Base-by-base conservation (phyloP, 768 basidiomycete species). In the Naganishia vishniacii region DNA sequence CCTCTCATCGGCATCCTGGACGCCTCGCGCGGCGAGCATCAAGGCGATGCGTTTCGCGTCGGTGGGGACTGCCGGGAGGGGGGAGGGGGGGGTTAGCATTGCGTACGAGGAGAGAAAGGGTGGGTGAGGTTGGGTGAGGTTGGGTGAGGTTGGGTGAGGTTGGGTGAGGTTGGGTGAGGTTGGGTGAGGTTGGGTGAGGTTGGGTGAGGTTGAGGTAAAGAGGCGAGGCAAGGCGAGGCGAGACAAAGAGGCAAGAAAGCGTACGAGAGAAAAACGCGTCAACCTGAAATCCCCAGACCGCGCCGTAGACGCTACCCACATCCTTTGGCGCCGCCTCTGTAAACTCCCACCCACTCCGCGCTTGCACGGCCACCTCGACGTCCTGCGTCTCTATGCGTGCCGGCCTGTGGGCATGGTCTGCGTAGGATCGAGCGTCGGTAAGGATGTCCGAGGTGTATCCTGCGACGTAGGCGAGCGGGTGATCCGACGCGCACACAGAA, bases 381-480 rank as follows among this genome's bases (percentile, higher is more conserved):
- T 81, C 80, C 18, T 76, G 75, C 32, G 71, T 69, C 37, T 77
- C 73, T 2, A 75, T 72, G 3, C 68, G 65, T 0, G 48, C 47
- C 20, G 68, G 65, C 9, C 75, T 53, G n/a, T 62, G 68, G 0
- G 79, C 78, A 42, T 81, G 79, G 47, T 80, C 80, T 3, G 79
- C 76, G 64, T 76, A 77, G 31, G 75, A 60, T 37, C 78, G 70
- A 4, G 80, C 78, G 46, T 74, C 74, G 13, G 69, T 64, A 9
- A 81, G 59, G 31, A 80, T 70, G 46, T 81, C 80, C 8, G 74
- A 73, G 1, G 80, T 81, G 67, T 81, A 81, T 8, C 80, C 79
- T 80, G 64, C 40, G 15, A 3, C 12, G 41, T 12, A 47, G 11
- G 18, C 5, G 65, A 26, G 40, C 37, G 34, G 15, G 32, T n/a